Percentiles rank a stretch among this genome's conserved stretches.
Evolutionary conservation across 768 basidiomycete species (phyloP).

Genomic region (Pisolithus tinctorius): DNA sequence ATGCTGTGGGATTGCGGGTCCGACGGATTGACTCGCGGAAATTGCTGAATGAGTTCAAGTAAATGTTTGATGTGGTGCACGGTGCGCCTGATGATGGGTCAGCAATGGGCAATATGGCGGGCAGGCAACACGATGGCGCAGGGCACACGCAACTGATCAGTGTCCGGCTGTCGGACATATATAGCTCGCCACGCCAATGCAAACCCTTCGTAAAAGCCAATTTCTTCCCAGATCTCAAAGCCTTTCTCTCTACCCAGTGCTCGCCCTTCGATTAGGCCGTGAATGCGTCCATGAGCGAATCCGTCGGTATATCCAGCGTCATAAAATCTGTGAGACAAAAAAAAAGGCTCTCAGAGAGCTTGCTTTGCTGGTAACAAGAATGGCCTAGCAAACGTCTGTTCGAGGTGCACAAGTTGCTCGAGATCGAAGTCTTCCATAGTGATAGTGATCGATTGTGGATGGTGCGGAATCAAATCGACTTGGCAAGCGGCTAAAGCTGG

Average conservation of each 20-base stretch:
- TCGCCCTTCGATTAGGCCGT: conserved; percentile 87
- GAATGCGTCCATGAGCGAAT: conserved; percentile 77
- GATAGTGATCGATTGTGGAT: background rate
- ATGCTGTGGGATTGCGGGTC: conserved; percentile 24
- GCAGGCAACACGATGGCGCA: background rate
- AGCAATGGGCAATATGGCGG: background rate
- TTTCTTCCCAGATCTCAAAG: conserved; percentile 96
- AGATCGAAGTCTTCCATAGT: conserved; percentile 40
- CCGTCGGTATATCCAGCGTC: conserved; percentile 73
- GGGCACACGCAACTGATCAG: conserved; percentile 41
- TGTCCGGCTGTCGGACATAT: conserved; percentile 31
- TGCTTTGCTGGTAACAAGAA: background rate
- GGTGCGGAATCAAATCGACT: too few species aligned
- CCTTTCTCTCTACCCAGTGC: conserved; percentile 85
- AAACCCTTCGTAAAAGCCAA: conserved; percentile 89
- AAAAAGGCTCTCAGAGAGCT: conserved; percentile 4
- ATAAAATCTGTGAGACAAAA: conserved; percentile 56
- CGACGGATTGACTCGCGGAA: conserved; percentile 74
- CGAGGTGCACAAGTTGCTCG: conserved; percentile 53
- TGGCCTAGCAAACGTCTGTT: conserved; percentile 46
- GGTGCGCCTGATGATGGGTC: conserved; percentile 38
- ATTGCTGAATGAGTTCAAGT: conserved; percentile 62
- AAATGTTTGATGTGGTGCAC: conserved; percentile 61
- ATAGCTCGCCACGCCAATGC: conserved; percentile 64
- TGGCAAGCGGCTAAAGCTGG: too few species aligned